Evolutionary conservation across 1,284 basidiomycete genomes (phyloP).

Genomic region (Peniophora sp.): DNA sequence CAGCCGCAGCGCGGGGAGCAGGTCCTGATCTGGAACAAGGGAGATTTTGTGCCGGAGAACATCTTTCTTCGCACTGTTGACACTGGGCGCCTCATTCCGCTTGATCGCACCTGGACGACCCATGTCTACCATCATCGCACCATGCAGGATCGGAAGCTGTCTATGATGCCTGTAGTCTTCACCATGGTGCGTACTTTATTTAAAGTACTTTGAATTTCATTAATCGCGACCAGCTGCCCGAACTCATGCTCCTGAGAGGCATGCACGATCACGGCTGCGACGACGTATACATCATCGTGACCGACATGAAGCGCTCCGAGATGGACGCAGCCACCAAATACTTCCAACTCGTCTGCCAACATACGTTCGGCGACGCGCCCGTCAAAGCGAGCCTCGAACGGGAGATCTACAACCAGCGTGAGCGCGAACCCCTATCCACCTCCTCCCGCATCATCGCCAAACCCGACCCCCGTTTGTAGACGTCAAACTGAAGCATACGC

Average conservation of each 20-base stretch:
- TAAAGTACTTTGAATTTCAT: constrained; percentile 8
- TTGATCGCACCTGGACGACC: constrained; percentile 72
- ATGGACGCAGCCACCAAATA: constrained; percentile 73
- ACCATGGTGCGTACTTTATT: constrained; percentile 47
- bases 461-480: constrained; percentile 28
- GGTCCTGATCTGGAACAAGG: constrained; percentile 66
- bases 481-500: constrained; percentile 55
- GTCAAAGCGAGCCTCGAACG: constrained; percentile 60
- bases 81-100: constrained; percentile 63
- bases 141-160: constrained; percentile 60
- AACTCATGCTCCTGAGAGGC: constrained; percentile 66
- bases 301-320: constrained; percentile 64
- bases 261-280: constrained; percentile 74
- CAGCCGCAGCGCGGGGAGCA: constrained; percentile 40
- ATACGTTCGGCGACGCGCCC: constrained; percentile 43
- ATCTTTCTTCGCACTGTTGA: constrained; percentile 70
- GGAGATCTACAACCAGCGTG: constrained; percentile 60
- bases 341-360: constrained; percentile 60
- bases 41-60: constrained; percentile 67
- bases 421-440: constrained; percentile 16
- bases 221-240: constrained; percentile 45
- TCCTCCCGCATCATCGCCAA: neutral
- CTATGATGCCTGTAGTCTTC: constrained; percentile 72
- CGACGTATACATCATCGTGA: constrained; percentile 68
- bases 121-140: constrained; percentile 70